phyloP scores from a whole-genome alignment of 768 basidiomycete species.

The Trametes elegans region DNA sequence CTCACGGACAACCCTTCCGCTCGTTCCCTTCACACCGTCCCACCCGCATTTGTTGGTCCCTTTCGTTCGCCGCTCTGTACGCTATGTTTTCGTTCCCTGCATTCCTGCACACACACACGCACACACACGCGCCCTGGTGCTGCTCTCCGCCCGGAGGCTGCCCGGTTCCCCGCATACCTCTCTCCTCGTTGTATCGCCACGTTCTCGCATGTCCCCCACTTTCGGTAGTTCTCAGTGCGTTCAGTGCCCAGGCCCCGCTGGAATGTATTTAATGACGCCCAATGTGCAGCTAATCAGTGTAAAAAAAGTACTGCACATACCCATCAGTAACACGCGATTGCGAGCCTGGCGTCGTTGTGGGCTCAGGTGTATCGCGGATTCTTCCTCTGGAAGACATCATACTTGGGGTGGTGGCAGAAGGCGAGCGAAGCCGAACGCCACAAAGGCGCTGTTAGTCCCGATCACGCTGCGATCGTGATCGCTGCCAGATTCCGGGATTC shows the following conservation, averaged over 20 bases:
- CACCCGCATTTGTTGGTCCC: too few species aligned
- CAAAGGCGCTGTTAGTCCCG: background rate
- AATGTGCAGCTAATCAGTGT: background rate
- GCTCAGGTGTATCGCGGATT: too few species aligned
- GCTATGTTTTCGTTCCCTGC: background rate
- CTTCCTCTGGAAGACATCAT: too few species aligned
- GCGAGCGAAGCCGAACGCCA: background rate
- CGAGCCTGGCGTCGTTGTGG: too few species aligned
- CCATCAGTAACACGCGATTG: too few species aligned
- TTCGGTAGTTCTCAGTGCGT: too few species aligned
- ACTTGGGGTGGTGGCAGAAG: too few species aligned
- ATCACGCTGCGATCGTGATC: background rate
- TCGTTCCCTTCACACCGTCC: background rate
- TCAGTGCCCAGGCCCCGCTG: too few species aligned
- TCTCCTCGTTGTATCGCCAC: background rate
- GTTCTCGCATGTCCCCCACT: background rate
- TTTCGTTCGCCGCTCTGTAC: background rate
- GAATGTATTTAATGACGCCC: background rate
- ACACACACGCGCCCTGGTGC: background rate
- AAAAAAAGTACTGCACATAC: background rate
- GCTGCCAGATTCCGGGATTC: too few species aligned
- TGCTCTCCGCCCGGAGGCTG: too few species aligned
- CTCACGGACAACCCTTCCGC: background rate
- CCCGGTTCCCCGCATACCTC: too few species aligned
- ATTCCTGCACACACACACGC: background rate